phyloP scores from a whole-genome alignment of 202 grass and related monocot species.

The Digitaria exilis region DNA sequence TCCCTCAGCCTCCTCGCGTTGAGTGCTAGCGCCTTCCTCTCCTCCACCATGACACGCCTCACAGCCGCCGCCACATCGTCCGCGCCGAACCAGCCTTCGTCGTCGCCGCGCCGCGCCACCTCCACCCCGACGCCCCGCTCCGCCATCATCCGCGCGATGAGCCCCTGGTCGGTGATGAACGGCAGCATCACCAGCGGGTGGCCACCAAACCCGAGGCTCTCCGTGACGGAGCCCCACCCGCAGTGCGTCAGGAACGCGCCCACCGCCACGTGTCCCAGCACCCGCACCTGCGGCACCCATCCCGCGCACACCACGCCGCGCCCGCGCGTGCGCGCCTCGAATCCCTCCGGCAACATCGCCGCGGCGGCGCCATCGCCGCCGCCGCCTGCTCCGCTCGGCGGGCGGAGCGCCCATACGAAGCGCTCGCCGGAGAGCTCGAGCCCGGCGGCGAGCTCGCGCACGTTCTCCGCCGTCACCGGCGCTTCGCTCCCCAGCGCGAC shows the following conservation, averaged over 20 bases:
- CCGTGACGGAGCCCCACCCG: conserved; percentile 54
- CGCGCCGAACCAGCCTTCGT: not conserved
- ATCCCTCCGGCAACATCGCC: conserved; percentile 49
- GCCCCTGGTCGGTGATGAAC: not conserved
- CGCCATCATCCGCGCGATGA: not conserved
- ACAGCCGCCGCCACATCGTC: not conserved
- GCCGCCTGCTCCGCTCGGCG: not conserved
- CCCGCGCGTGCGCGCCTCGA: conserved; percentile 20
- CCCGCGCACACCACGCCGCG: conserved; percentile 13
- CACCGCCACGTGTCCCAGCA: conserved; percentile 44
- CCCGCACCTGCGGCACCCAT: conserved; percentile 50
- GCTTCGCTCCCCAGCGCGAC: conserved; percentile 23
- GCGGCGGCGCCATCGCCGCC: not conserved
- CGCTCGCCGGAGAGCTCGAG: conserved; percentile 41
- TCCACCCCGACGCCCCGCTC: conserved; percentile 21
- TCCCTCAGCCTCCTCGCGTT: not conserved
- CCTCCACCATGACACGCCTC: not conserved
- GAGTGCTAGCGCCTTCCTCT: not conserved
- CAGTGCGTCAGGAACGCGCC: conserved; percentile 77
- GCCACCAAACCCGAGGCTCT: not conserved
- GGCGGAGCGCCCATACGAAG: conserved; percentile 53
- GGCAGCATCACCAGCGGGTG: conserved; percentile 16
- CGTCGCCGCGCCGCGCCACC: not conserved
- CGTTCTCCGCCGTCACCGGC: conserved; percentile 18
- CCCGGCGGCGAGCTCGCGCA: conserved; percentile 43